Evolutionary conservation across 2,329 filamentous ascomycete species (phyloP), one percentile per base, ranked within the genome.

Genomic region (Thermoascus crustaceus): DNA sequence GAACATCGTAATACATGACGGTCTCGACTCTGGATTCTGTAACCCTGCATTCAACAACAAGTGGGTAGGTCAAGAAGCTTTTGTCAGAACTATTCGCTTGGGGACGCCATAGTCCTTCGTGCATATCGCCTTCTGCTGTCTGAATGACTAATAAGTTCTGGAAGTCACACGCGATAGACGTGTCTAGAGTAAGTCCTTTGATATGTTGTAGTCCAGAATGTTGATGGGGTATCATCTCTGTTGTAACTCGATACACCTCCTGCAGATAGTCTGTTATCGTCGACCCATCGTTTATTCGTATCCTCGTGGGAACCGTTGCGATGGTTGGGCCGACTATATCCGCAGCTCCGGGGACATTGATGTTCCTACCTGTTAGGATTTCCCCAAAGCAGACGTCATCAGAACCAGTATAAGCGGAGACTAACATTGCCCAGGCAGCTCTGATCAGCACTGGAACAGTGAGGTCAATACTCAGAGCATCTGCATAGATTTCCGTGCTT

Each of bases 11-110:
- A 46, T 77, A 78, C 1, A 76, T 76, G 61, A 76, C 78, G 37
- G 78, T 63, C 10, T 72, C 55, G 49, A 81, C 73, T 1, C 67
- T 62, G 2, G 69, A 63, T 22, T 75, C 69, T 1, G 45, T 49
- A 4, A 80, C 58, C 3, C 72, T 76, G 52, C 77, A 82, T 26
- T 80, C 77, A 13, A 82, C 58, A 64, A 82, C 80, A 20, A 82
- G 68, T 1, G 76, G 71, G 49, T 80, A 80, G 1, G 67, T 68
- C 35, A 70, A 70, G 49, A 71, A 71, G 39, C 69, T 66, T 44
- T 80, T 76, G 30, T 72, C 68, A 0, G 73, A 75, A 1, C 73
- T 71, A 41, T 78, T 73, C 16, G 52, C 46, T 40, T 57, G 48
- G 10, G 49, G 38, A 11, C 43, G 41, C 57, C 57, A 61, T 7